Evolutionary conservation across 306 rosid species (phyloP).

Genomic region (Oemleria cerasiformis): DNA sequence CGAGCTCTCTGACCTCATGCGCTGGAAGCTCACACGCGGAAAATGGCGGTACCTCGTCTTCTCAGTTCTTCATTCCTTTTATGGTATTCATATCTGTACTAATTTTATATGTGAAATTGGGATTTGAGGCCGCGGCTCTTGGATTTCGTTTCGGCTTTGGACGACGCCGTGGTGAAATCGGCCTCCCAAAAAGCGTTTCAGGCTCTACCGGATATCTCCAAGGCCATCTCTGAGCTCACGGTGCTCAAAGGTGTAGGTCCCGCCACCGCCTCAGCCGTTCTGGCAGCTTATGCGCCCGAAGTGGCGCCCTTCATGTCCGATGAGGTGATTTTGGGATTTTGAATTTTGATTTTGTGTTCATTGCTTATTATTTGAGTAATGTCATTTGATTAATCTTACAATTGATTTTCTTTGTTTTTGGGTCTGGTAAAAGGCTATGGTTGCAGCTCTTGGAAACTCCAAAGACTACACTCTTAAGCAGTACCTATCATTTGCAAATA

Average conservation of each 20-base stretch:
- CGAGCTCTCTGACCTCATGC: constrained; percentile 82
- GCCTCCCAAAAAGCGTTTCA: constrained; percentile 63
- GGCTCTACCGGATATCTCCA: constrained; percentile 66
- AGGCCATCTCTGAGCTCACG: constrained; percentile 66
- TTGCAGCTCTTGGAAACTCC: constrained; percentile 69
- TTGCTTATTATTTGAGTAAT: background rate
- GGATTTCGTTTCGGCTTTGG: constrained; percentile 74
- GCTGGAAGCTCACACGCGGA: constrained; percentile 90
- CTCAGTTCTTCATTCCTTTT: background rate
- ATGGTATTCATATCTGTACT: too few species aligned
- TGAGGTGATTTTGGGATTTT: constrained; percentile 41
- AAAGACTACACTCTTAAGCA: constrained; percentile 86
- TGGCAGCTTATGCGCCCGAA: constrained; percentile 72
- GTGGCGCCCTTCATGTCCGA: constrained; percentile 90
- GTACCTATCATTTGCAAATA: constrained; percentile 53
- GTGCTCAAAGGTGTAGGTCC: constrained; percentile 85
- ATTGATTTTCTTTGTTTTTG: background rate
- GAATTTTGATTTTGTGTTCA: background rate
- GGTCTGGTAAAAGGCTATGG: constrained; percentile 36
- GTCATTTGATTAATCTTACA: background rate
- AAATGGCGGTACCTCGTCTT: constrained; percentile 63
- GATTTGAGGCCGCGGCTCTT: constrained; percentile 73
- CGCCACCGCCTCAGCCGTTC: constrained; percentile 82
- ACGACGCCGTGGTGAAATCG: constrained; percentile 51
- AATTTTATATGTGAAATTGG: background rate